A percentile compares a stretch with the other conserved stretches of the same genome.
Conservation (phyloP, 768 basidiomycete genomes). For the Leccinum barrowsii region DNA sequence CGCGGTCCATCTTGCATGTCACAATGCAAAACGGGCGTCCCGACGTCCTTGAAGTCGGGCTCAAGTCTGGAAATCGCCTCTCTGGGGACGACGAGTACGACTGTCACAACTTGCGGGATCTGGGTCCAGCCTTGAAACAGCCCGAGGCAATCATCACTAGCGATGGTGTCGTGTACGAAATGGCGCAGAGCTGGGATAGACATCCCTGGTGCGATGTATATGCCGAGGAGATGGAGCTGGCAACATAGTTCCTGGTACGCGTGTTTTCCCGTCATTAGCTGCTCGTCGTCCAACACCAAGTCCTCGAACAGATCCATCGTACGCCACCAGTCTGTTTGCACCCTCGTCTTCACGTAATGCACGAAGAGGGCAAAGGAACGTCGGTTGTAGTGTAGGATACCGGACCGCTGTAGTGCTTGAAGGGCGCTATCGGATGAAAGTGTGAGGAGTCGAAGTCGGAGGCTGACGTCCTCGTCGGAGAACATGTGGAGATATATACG, state of each 20-base stretch:
- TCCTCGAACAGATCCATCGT: slow-evolving; percentile 36
- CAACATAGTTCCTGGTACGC: slow-evolving; percentile 45
- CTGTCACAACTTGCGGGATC: slow-evolving; percentile 30
- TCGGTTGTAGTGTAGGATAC: slow-evolving; percentile 43
- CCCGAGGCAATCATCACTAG: no score
- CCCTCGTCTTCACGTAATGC: slow-evolving; percentile 35
- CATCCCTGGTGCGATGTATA: slow-evolving; percentile 29
- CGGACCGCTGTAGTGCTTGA: background rate
- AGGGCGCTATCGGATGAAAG: background rate
- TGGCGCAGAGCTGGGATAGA: background rate
- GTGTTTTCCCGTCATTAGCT: slow-evolving; percentile 20
- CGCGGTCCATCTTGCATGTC: slow-evolving; percentile 10
- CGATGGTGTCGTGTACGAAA: background rate
- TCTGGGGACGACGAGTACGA: slow-evolving; percentile 34
- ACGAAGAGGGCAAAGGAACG: slow-evolving; percentile 46
- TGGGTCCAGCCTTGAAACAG: slow-evolving; percentile 29
- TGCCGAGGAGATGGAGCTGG: slow-evolving; percentile 39
- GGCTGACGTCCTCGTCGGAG: slow-evolving; percentile 17
- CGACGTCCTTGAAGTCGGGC: background rate
- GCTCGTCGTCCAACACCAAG: slow-evolving; percentile 5
- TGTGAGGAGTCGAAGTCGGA: background rate
- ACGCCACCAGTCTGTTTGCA: slow-evolving; percentile 39
- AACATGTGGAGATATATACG: slow-evolving; percentile 27
- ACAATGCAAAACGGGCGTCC: slow-evolving; percentile 20
- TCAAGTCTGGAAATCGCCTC: slow-evolving; percentile 14